Percentiles rank a stretch among this genome's conserved stretches.
Conservation (phyloP, 2,329 filamentous ascomycete species). For the Myriosclerotinia duriaeana region DNA sequence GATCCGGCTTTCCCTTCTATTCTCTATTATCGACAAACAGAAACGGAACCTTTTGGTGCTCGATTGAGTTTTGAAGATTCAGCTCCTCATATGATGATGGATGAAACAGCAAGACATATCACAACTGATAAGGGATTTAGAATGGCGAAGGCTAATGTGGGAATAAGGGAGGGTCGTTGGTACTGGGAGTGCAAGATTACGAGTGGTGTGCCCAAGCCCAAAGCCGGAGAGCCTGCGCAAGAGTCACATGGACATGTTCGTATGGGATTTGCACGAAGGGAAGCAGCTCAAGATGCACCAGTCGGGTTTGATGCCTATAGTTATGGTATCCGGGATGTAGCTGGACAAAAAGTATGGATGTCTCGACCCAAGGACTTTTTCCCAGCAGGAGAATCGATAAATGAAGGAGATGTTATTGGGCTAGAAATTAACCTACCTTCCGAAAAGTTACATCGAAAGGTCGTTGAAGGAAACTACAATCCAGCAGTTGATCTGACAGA, state of each 20-base stretch:
- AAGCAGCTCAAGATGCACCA: constrained; percentile 78
- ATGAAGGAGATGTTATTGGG: constrained; percentile 90
- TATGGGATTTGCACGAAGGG: constrained; percentile 80
- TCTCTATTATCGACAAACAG: constrained; percentile 85
- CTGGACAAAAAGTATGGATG: constrained; percentile 89
- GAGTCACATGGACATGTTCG: constrained; percentile 61
- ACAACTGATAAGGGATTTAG: constrained; percentile 93
- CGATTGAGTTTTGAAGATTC: constrained; percentile 93
- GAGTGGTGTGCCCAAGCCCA: constrained; percentile 61
- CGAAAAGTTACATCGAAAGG: constrained; percentile 79
- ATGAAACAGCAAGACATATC: constrained; percentile 70
- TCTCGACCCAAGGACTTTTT: constrained; percentile 92
- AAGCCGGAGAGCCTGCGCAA: constrained; percentile 32
- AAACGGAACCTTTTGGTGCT: constrained; percentile 77
- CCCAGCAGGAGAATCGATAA: constrained; percentile 72
- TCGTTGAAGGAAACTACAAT: constrained; percentile 85
- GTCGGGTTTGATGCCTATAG: constrained; percentile 91
- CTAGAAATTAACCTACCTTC: constrained; percentile 89
- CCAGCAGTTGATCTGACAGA: constrained; percentile 72
- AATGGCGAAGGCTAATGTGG: constrained; percentile 86
- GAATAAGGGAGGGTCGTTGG: constrained; percentile 82
- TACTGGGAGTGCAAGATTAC: constrained; percentile 95
- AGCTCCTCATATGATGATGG: constrained; percentile 80
- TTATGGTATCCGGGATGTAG: constrained; percentile 86
- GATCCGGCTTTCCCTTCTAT: constrained; percentile 84